A percentile compares a stretch with the other conserved stretches of the same genome.
Conservation (phyloP, 495 filamentous ascomycete species). For the Lasiosphaeria ovina region DNA sequence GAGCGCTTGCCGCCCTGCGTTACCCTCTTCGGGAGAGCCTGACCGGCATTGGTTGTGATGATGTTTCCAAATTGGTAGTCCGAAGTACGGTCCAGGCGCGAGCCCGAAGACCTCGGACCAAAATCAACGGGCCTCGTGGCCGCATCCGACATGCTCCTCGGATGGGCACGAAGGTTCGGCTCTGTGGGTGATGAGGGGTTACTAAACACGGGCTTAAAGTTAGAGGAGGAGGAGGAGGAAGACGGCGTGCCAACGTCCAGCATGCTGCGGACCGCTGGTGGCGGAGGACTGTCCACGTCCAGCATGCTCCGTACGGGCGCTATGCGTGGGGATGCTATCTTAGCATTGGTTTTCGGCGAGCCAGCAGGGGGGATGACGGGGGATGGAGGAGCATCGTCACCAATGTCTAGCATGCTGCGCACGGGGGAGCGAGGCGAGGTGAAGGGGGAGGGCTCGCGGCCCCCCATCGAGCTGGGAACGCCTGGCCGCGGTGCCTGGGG, state of each 20-base stretch:
- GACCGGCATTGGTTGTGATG: slow-evolving; percentile 46
- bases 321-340: slow-evolving; percentile 21
- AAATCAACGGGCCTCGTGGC: slow-evolving; percentile 42
- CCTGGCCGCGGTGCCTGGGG: slow-evolving; percentile 34
- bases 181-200: slow-evolving; percentile 44
- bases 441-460: slow-evolving; percentile 47
- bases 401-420: slow-evolving; percentile 55
- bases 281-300: slow-evolving; percentile 45
- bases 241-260: slow-evolving; percentile 37
- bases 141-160: slow-evolving; percentile 54
- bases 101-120: slow-evolving; percentile 33
- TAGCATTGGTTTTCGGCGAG: slow-evolving; percentile 28
- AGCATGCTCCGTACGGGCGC: slow-evolving; percentile 61
- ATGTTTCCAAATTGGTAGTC: slow-evolving; percentile 56
- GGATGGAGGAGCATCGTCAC: slow-evolving; percentile 29
- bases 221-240: slow-evolving; percentile 12
- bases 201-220: slow-evolving; percentile 29
- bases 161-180: slow-evolving; percentile 28
- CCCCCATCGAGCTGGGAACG: slow-evolving; percentile 35
- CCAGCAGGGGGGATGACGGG: slow-evolving; percentile 16
- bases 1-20: slow-evolving; percentile 42
- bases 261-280: slow-evolving; percentile 42
- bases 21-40: slow-evolving; percentile 42
- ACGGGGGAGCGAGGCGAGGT: slow-evolving; percentile 53
- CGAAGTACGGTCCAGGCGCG: slow-evolving; percentile 40